These are phyloP conservation scores for Tylopilus sp. DNA, from an alignment of 1,284 basidiomycete genomes.

Conservation along the genomic window DNA sequence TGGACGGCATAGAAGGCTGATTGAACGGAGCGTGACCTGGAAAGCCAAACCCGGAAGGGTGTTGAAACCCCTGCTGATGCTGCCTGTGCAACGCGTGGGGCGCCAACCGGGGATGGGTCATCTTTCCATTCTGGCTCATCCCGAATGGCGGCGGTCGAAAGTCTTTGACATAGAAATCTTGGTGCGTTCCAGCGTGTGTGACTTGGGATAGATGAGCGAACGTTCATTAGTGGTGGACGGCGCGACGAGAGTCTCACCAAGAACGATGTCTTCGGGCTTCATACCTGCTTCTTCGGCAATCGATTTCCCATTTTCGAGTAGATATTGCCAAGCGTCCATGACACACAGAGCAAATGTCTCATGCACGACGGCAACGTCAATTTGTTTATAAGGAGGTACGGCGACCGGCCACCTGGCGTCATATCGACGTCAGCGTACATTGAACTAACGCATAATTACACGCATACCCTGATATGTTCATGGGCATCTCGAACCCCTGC, in stretches of 20 bases:
- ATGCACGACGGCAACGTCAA: conserved; percentile 53
- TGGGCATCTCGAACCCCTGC: conserved; percentile 45
- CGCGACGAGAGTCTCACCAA: conserved; percentile 46
- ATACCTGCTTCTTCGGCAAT: conserved; percentile 49
- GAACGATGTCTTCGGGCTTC: conserved; percentile 56
- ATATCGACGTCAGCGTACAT: conserved; percentile 8
- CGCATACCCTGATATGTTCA: conserved; percentile 53
- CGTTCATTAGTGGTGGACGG: neutral
- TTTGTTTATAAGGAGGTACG: conserved; percentile 49
- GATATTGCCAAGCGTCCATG: conserved; percentile 56
- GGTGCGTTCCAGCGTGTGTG: conserved; percentile 49
- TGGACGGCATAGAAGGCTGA: conserved; percentile 43
- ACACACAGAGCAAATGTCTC: conserved; percentile 42
- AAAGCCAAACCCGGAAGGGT: conserved; percentile 22
- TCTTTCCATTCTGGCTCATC: conserved; percentile 15
- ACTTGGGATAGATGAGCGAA: conserved; percentile 38
- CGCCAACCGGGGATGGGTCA: conserved; percentile 14
- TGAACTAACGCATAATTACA: neutral
- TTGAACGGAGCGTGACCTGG: conserved; percentile 19
- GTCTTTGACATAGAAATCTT: conserved; percentile 51
- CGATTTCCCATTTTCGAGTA: conserved; percentile 48
- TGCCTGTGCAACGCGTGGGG: conserved; percentile 25
- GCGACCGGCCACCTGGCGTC: conserved; percentile 57
- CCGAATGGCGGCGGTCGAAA: conserved; percentile 38
- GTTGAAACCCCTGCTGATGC: conserved; percentile 29